Conservation (phyloP, 73 alveolate genomes). For the Durusdinium trenchii region DNA sequence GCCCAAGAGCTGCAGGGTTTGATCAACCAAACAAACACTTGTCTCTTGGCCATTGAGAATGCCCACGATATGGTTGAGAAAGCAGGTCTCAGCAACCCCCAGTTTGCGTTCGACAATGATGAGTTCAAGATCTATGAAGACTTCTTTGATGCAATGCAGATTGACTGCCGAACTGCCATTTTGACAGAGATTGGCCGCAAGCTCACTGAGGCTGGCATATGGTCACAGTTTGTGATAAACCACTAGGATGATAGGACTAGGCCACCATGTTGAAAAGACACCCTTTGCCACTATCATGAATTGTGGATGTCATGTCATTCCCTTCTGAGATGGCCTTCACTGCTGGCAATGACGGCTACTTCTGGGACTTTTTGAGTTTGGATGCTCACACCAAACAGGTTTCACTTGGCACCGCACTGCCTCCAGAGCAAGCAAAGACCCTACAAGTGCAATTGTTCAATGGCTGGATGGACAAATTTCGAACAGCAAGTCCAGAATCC, state of each 20-base stretch:
- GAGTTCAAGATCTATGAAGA: too few species aligned
- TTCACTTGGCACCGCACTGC: background rate
- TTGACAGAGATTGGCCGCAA: slow-evolving; percentile 5
- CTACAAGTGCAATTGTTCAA: background rate
- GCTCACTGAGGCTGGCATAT: background rate
- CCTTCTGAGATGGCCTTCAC: background rate
- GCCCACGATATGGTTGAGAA: too few species aligned
- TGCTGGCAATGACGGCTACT: background rate
- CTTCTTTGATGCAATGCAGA: background rate
- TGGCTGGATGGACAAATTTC: slow-evolving; percentile 24
- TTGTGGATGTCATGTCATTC: background rate
- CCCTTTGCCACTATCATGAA: too few species aligned
- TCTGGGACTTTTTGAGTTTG: background rate
- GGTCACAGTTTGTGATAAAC: background rate
- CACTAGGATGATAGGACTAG: too few species aligned
- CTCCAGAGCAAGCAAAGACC: background rate
- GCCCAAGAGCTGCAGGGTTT: too few species aligned
- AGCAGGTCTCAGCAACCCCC: too few species aligned
- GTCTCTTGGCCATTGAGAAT: too few species aligned
- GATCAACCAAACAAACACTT: too few species aligned
- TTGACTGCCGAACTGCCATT: background rate
- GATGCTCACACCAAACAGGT: background rate
- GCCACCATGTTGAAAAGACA: too few species aligned
- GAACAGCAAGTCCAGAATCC: background rate
- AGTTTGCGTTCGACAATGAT: too few species aligned